Base-by-base conservation (phyloP, 192 early-diverging fungal genomes). In the Entrophospora sp. region DNA sequence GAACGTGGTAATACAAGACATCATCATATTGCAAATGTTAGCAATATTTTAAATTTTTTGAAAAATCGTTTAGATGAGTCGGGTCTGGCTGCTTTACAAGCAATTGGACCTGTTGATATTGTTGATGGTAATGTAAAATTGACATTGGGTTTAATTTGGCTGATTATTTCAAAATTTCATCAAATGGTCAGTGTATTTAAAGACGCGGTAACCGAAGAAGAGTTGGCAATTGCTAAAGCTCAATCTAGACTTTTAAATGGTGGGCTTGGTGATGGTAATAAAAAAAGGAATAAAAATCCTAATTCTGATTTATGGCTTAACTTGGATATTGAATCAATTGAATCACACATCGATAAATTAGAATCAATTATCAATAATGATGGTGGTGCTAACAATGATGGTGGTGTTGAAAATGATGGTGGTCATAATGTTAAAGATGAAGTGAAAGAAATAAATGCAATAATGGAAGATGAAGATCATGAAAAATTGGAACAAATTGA, bases 121-220 rank as follows among this genome's bases (percentile, higher is more conserved):
- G 62, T 64, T 22, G 62, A 64, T 51, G 62, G 62, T 2, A 64
- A 64, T 25, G 46, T 64, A 25, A 64, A 64, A 51, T 64, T 64
- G 31, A 64, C 62, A 27, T 25, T 64, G 9, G 62, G 62, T 35
- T 64, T 64, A 64, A 25, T 64, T 36, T 64, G 46, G 44, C 16
- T 64, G 27, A 37, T 64, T 31, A 64, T 64, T 28, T 48, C 62
- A 36, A 64, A 64, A 36, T 51, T 51, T 49, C 45, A 51, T 35
- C 45, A 64, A 36, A 35, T 64, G 46, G n/a, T 30, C 3, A 22
- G 34, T 35, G 22, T 51, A n/a, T 64, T 64, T 51, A 31, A 64
- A 49, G n/a, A n/a, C n/a, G n/a, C n/a, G n/a, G 46, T 51, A 1
- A 30, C 31, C 16, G 45, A 51, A 51, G 62, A 51, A 25, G 45